phyloP scores from a whole-genome alignment of 148 eudicot species.

The Beta vulgaris region DNA sequence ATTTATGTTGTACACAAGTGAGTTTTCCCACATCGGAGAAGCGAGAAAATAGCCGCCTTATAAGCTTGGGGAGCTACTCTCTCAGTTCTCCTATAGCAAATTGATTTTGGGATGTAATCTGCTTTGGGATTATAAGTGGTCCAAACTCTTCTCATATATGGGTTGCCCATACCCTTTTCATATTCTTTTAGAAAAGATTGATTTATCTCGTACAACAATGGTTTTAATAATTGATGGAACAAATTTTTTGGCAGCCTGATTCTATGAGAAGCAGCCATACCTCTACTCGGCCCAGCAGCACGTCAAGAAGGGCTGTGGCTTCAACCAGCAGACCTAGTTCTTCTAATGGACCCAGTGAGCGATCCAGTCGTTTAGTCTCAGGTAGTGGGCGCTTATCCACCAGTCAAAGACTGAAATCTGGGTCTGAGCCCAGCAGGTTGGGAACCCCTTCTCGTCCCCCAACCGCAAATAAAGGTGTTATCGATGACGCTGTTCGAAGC shows the following conservation, averaged over 20 bases:
- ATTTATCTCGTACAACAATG: too few species aligned
- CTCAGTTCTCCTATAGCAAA: background rate
- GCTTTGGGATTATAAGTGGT: too few species aligned
- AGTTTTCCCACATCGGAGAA: too few species aligned
- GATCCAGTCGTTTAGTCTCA: conserved; percentile 30
- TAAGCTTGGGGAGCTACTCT: too few species aligned
- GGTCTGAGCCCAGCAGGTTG: conserved; percentile 43
- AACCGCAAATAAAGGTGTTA: conserved; percentile 29
- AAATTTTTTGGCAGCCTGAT: conserved; percentile 26
- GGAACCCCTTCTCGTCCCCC: conserved; percentile 35
- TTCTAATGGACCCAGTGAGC: conserved; percentile 36
- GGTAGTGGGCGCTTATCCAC: conserved; percentile 31
- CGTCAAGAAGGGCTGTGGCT: conserved; percentile 41
- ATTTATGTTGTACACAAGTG: too few species aligned
- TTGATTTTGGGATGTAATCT: too few species aligned
- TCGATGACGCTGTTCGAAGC: conserved; percentile 39
- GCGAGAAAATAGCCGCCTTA: too few species aligned
- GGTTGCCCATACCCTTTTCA: too few species aligned
- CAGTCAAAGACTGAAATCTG: conserved; percentile 36
- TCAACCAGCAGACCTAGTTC: conserved; percentile 42
- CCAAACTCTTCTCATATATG: too few species aligned
- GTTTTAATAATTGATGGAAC: background rate
- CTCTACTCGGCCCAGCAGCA: conserved; percentile 37
- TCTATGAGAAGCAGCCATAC: conserved; percentile 27
- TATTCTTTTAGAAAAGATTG: background rate